Evolutionary conservation across 257 asterid species (phyloP), one percentile per base, ranked within the genome.

Genomic region (Solanum chilense): DNA sequence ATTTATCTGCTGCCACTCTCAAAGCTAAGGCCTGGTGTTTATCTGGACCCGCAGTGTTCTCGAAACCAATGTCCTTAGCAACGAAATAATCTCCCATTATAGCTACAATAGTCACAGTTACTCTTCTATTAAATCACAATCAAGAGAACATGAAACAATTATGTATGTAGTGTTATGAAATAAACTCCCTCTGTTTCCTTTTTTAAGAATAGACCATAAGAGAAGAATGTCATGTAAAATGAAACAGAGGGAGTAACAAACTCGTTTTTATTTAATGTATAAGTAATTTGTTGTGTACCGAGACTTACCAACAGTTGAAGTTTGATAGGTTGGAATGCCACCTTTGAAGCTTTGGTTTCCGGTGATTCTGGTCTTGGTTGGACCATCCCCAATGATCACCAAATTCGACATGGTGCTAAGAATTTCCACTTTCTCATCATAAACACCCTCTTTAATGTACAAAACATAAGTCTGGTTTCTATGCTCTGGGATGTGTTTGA

Each of bases 11-110:
- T 70, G 95, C 93, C 14, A 94, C 98, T 5, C 98, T 91, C 47
- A 96, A 78, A 5, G 99, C 99, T 68, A 96, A 95, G 0, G 99
- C 99, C 85, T 96, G 99, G 86, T 93, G 96, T 91, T 93, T 93
- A 18, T 87, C 93, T 3, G 99, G 89, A 0, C 99, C 99, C 0
- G 98, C 98, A 1, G 94, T 64, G 87, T 95, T 96, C 90, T 96
- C 99, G 76, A 96, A 93, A 12, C 96, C 97, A 1, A 96, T 92
- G 84, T 93, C 96, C 91, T 88, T 90, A 1, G 98, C 98, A 13
- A 93, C 87, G 94, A 96, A 96, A 49, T 87, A 88, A 42, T 96
- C 99, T 29, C 92, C 99, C 6, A 91, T 92, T 83, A 95, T 93
- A 49, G 92, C 98, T 96, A 88, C 91, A 90, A 80, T 80, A 80